Evolutionary conservation across 2,329 filamentous ascomycete species (phyloP), one percentile per base, ranked within the genome.

Genomic region (Arthrobotrys entomopaga): DNA sequence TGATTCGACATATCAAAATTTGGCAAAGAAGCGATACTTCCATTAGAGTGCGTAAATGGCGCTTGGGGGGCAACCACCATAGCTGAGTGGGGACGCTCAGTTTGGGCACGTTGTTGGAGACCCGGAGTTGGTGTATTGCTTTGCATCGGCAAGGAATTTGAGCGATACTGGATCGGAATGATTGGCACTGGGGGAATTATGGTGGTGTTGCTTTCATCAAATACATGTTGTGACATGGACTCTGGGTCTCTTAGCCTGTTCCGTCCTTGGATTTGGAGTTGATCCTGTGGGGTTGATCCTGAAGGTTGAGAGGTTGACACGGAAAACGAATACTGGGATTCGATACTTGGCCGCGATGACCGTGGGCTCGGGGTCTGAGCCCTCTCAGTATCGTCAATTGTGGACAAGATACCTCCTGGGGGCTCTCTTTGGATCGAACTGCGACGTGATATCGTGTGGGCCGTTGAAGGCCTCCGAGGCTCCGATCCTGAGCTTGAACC

Each of bases 401-500:
- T 74, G 3, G 70, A 67, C 3, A 74, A 52, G n/a, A 74, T 67
- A 5, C 70, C 70, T 1, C 63, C 63, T 24, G 63, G 24, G 1
- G 70, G 70, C 26, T 74, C 70, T 49, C 63, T 26, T 46, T 74
- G 70, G n/a, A 74, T 74, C 2, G 70, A 74, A n/a, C 53, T 67
- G 7, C 70, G 64, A n/a, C 70, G 70, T 24, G 70, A 74, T 7
- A 67, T 11, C 8, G 65, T 56, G 16, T 64, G 65, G n/a, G 61
- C 54, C 0, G 70, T 67, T 15, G 63, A 63, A 29, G 70, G 63
- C n/a, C 63, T 46, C 11, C 57, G 38, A 16, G 57, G n/a, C 15
- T 63, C 46, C 4, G 34, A 22, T 8, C 13, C 7, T 4, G 61
- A 50, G 16, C 26, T 61, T 4, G 54, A 49, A 26, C 54, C 20